These are phyloP conservation scores for Primulina tabacum DNA, from an alignment of 257 asterid genomes.

Conservation along the genomic window DNA sequence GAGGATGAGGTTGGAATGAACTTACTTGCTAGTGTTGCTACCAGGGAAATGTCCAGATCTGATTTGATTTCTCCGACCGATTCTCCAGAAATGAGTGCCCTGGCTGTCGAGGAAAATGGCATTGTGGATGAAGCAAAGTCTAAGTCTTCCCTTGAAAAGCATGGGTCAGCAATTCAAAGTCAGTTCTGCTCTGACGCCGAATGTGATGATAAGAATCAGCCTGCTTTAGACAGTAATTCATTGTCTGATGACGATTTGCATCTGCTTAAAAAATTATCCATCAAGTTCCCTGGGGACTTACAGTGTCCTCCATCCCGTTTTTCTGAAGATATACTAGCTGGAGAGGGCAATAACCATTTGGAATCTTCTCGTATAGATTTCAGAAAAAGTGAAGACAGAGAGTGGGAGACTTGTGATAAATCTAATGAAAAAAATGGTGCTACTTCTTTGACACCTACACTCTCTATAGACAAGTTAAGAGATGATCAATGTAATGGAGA, in stretches of 20 bases:
- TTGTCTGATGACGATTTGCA: slow-evolving; percentile 32
- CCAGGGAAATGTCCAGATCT: slow-evolving; percentile 74
- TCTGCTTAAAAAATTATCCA: slow-evolving; percentile 27
- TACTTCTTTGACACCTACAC: slow-evolving; percentile 23
- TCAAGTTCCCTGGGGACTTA: slow-evolving; percentile 29
- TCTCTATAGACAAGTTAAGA: slow-evolving; percentile 27
- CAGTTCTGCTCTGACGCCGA: slow-evolving; percentile 31
- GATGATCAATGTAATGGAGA: slow-evolving; percentile 30
- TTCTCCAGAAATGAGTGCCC: slow-evolving; percentile 48
- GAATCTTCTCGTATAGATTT: slow-evolving; percentile 27
- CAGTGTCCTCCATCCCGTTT: slow-evolving; percentile 25
- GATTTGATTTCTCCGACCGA: slow-evolving; percentile 48
- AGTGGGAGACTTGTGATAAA: slow-evolving; percentile 32
- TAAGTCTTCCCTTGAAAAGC: slow-evolving; percentile 37
- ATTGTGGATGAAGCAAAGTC: slow-evolving; percentile 46
- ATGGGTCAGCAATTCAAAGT: slow-evolving; percentile 22
- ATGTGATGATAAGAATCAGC: slow-evolving; percentile 34
- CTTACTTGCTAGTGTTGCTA: slow-evolving; percentile 94
- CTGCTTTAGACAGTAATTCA: slow-evolving; percentile 30
- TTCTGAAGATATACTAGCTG: slow-evolving; percentile 32
- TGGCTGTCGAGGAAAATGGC: slow-evolving; percentile 42
- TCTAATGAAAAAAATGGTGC: slow-evolving; percentile 31
- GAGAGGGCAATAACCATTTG: slow-evolving; percentile 25
- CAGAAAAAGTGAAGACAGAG: slow-evolving; percentile 27
- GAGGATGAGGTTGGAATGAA: slow-evolving; percentile 92